Evolutionary conservation across 352 stramenopile species (phyloP), one percentile per base, ranked within the genome.

Genomic region (Thalassiosira ordinaria): DNA sequence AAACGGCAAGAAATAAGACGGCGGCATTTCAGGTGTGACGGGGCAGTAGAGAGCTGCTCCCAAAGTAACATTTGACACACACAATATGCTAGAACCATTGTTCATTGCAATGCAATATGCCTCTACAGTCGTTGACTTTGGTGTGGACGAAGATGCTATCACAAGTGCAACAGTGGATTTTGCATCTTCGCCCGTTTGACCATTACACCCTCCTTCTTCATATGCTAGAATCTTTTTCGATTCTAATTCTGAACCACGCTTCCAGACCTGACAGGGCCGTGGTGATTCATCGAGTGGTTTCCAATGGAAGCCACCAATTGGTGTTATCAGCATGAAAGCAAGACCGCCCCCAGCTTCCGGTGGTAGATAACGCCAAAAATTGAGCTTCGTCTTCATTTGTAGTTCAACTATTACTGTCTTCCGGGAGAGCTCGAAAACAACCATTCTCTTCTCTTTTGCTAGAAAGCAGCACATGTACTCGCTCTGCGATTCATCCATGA

Each of bases 381-480:
- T 93, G 0, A 95, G 74, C 53, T 93, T 95, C 0, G 90, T 95
- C 18, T 91, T 93, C 90, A 95, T 95, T 82, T 93, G 84, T 5
- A 95, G 64, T 60, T 95, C 90, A n/a, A 95, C 87, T 31, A 94
- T 82, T 8, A 93, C 88, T n/a, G 88, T 89, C 62, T 85, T 89
- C 11, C 66, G 37, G 20, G 65, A 72, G 22, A 89, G 62, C 52
- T 89, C 83, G 64, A 89, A 87, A 29, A 89, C 72, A 39, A 89
- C 59, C 80, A 95, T 93, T 29, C 87, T 56, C 62, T 93, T 93
- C 46, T 95, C 90, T 75, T 91, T 91, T n/a, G 90, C 88, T 37
- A 93, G 76, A 56, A 95, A 95, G 46, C 90, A 95, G 74, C 88
- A 93, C 49, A 95, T 84, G 72, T 92, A 95, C 74, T 95, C 87